A percentile compares a stretch with the other conserved stretches of the same genome.
Evolutionary conservation across 495 filamentous ascomycete species (phyloP).

Genomic region (Eremomyces bilateralis): DNA sequence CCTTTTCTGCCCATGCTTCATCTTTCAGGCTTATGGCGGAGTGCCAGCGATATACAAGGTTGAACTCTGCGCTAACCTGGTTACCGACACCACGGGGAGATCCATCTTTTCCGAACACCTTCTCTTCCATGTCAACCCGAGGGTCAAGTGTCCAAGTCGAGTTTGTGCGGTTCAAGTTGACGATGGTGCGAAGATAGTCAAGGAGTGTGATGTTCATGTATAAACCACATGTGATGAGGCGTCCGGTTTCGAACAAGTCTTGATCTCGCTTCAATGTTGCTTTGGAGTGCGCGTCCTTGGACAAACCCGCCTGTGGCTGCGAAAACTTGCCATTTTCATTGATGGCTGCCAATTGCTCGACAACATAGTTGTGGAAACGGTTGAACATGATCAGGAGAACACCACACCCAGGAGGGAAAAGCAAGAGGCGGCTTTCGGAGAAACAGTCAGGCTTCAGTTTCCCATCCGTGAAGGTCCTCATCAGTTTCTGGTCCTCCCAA

Average conservation of each 20-base stretch:
- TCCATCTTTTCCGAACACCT: conserved; percentile 25
- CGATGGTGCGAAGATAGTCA: conserved; percentile 68
- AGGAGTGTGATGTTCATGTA: conserved; percentile 70
- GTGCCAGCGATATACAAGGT: conserved; percentile 60
- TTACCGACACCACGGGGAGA: conserved; percentile 51
- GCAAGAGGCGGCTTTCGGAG: conserved; percentile 31
- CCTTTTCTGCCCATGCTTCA: conserved; percentile 48
- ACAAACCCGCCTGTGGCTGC: conserved; percentile 28
- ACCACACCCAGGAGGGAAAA: conserved; percentile 33
- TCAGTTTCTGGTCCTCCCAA: conserved; percentile 31
- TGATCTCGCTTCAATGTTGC: conserved; percentile 57
- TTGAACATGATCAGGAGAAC: conserved; percentile 42
- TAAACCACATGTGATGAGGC: conserved; percentile 57
- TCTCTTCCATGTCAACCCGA: conserved; percentile 29
- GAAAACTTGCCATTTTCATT: conserved; percentile 53
- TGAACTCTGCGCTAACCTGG: conserved; percentile 61
- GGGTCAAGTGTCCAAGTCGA: conserved; percentile 68
- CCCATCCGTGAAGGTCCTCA: conserved; percentile 33
- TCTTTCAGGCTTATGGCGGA: conserved; percentile 52
- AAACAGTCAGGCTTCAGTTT: conserved; percentile 37
- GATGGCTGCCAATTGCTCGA: conserved; percentile 41
- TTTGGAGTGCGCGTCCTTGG: conserved; percentile 24
- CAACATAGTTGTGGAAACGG: conserved; percentile 65
- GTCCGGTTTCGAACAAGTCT: conserved; percentile 64
- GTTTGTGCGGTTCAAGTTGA: conserved; percentile 58